phyloP scores from a whole-genome alignment of 371 early-diverging fungal species.

The Haplosporangium sp. region DNA sequence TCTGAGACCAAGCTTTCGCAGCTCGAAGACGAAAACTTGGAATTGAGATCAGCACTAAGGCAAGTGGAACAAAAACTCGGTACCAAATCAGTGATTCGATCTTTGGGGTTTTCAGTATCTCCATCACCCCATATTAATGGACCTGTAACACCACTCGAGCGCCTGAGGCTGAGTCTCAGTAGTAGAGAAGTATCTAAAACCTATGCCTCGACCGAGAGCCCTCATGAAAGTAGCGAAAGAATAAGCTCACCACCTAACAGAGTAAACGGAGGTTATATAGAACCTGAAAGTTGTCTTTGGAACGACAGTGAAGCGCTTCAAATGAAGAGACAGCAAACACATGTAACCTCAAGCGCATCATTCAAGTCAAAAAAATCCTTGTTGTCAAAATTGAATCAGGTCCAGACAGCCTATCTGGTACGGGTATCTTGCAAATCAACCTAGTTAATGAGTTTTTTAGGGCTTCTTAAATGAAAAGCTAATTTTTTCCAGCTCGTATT shows the following conservation, averaged over 20 bases:
- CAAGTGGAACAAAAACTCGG: neutral
- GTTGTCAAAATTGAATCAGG: slow-evolving; percentile 1
- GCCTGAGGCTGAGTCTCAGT: neutral
- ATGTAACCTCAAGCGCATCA: neutral
- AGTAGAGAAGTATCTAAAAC: neutral
- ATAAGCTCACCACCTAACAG: neutral
- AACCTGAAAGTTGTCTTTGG: neutral
- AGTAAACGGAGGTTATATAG: neutral
- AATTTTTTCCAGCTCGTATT: neutral
- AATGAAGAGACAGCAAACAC: neutral
- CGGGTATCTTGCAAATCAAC: neutral
- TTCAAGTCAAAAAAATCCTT: neutral
- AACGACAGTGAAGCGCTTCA: neutral
- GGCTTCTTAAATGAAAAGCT: neutral
- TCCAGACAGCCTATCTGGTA: slow-evolving; percentile 15
- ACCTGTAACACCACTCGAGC: neutral
- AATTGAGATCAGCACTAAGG: slow-evolving; percentile 10
- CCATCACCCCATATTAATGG: neutral
- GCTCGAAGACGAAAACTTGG: slow-evolving; percentile 34
- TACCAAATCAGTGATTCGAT: neutral
- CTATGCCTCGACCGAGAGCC: neutral
- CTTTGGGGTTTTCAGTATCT: neutral
- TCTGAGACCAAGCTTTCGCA: slow-evolving; percentile 19
- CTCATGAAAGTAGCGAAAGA: neutral
- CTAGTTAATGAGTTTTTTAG: neutral